A percentile compares a stretch with the other conserved stretches of the same genome.
Conservation (phyloP, 345 rosid species). For the Citrus medica region DNA sequence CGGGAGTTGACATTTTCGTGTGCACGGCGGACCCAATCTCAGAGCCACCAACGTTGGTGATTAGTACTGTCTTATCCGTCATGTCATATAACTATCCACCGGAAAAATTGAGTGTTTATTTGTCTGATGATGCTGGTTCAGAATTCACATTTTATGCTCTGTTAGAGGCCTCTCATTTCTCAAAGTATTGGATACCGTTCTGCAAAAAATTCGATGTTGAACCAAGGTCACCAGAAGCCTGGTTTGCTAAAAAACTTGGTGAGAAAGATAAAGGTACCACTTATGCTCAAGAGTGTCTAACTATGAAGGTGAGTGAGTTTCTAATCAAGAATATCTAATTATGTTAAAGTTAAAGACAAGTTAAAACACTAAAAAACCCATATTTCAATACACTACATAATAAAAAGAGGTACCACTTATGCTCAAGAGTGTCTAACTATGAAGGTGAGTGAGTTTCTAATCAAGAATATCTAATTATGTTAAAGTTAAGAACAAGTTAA, state of each 20-base stretch:
- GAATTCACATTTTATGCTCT: conserved; percentile 37
- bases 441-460: conserved; percentile 2
- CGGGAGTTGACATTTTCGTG: conserved; percentile 32
- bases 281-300: conserved; percentile 2
- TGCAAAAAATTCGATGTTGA: conserved; percentile 22
- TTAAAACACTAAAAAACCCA: accelerated
- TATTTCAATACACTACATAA: no score
- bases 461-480: no score
- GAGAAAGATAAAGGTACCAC: background rate
- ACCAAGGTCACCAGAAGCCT: conserved; percentile 32
- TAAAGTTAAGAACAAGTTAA: no score
- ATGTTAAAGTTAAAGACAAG: no score
- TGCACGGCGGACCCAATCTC: conserved; percentile 43
- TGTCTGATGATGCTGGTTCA: conserved; percentile 46
- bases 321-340: background rate
- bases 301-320: background rate
- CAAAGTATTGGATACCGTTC: conserved; percentile 38
- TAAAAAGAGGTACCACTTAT: background rate
- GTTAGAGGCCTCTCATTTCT: conserved; percentile 33
- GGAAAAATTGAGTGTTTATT: conserved; percentile 31
- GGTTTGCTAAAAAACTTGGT: conserved; percentile 7
- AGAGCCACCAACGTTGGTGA: conserved; percentile 43
- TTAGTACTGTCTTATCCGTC: conserved; percentile 34
- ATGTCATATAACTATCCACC: conserved; percentile 36
- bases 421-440: conserved; percentile 10